These are phyloP conservation scores for Cyclanthera cordifolia DNA, from an alignment of 306 rosid genomes.

Conservation along the genomic window DNA sequence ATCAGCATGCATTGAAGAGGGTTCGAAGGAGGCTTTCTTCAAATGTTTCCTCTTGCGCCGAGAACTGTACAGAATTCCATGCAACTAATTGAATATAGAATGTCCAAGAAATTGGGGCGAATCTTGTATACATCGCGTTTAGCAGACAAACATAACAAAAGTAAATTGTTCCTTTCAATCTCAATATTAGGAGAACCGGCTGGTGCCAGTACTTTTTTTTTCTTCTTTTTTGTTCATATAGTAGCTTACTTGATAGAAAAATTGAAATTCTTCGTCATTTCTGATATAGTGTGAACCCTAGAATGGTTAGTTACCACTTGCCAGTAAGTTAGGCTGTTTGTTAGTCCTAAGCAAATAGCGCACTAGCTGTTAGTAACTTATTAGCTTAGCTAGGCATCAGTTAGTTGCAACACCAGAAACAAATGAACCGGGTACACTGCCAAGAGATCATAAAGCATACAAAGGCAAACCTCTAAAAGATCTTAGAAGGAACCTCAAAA, in stretches of 20 bases:
- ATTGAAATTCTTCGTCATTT: neutral
- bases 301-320: neutral
- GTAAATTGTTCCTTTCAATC: neutral
- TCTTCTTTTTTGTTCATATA: neutral
- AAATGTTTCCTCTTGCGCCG: conserved; percentile 39
- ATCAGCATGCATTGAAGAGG: conserved; percentile 29
- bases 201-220: neutral
- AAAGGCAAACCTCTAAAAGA: neutral
- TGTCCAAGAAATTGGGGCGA: neutral
- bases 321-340: neutral
- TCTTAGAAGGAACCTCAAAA: neutral
- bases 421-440: neutral
- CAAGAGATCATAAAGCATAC: neutral
- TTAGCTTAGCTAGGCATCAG: neutral
- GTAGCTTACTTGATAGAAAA: neutral
- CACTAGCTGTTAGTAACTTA: neutral
- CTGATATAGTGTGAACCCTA: neutral
- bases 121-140: neutral
- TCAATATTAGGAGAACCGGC: neutral
- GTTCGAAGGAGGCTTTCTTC: conserved; percentile 42
- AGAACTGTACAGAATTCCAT: conserved; percentile 33
- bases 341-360: neutral
- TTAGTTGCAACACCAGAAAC: neutral
- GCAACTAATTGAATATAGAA: neutral
- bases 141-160: neutral